phyloP scores from a whole-genome alignment of 2,329 filamentous ascomycete genomes.

The Helicocarpus griseus region DNA sequence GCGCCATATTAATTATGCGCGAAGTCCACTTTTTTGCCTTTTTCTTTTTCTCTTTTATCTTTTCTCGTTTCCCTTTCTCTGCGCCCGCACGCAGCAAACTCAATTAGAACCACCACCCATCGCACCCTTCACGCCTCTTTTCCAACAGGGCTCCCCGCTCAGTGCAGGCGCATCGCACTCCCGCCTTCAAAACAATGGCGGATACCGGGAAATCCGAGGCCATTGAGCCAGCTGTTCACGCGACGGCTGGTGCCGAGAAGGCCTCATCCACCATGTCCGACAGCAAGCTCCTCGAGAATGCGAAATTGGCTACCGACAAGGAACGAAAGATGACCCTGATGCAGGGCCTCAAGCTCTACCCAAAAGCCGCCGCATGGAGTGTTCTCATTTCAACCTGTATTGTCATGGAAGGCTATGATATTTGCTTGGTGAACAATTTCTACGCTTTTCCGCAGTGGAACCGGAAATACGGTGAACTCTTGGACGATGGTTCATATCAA shows the following conservation, averaged over 20 bases:
- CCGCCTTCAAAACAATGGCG: not conserved
- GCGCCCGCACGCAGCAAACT: not conserved
- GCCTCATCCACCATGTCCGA: not conserved
- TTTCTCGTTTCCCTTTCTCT: not conserved
- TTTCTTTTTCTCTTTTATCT: not conserved
- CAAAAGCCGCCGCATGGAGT: constrained; percentile 77
- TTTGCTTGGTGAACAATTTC: constrained; percentile 73
- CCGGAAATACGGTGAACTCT: constrained; percentile 29
- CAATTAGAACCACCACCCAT: not conserved
- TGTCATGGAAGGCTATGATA: constrained; percentile 83
- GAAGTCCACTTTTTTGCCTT: not conserved
- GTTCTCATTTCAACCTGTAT: constrained; percentile 84
- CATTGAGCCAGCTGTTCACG: not conserved
- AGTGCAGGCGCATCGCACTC: not conserved
- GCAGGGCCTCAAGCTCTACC: constrained; percentile 73
- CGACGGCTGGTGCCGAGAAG: not conserved
- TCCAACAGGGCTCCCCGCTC: not conserved
- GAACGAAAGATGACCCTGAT: constrained; percentile 59
- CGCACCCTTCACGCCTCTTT: no score
- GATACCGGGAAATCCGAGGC: not conserved
- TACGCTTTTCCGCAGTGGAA: constrained; percentile 42
- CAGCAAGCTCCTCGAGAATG: constrained; percentile 28
- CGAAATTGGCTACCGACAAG: constrained; percentile 35
- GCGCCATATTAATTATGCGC: not conserved
- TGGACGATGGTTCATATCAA: constrained; percentile 27